Base-by-base conservation (phyloP, 106 monocot species). In the Dendrobium nobile region DNA sequence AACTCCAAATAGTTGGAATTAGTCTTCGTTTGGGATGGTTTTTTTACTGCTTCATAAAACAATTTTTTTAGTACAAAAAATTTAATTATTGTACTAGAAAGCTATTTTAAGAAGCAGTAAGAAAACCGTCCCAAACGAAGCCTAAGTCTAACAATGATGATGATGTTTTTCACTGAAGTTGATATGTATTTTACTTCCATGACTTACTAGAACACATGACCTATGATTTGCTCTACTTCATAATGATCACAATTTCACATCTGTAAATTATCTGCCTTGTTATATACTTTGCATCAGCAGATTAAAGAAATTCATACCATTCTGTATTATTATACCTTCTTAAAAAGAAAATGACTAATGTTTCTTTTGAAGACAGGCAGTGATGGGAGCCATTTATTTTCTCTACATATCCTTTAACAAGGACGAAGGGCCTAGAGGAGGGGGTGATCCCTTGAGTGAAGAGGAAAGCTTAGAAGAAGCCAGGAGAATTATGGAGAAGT, bases 401-500 rank as follows among this genome's bases (percentile, higher is more conserved):
- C 22, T 77, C n/a, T 95, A 84, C 80, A 79, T 94, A 19, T 82
- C 92, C 28, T 79, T 95, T 24, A 95, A 98, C 83, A 80, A 85
- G 0, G 90, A 91, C 17, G 94, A 90, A 59, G 84, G 80, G 22
- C 78, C 91, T 9, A 85, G 82, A 2, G 79, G 77, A 4, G 80
- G 75, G n/a, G 54, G 47, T 24, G 78, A 4, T 17, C 80, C 87
- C 44, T 81, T 87, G 11, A 82, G 82, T 65, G 97, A 92, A 73
- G 92, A 98, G 2, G 91, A 93, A 80, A 78, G 88, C 26, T 79
- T 92, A 28, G 92, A 95, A 88, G 98, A 98, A 86, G 98, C 92
- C 24, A 81, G 94, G 78, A 81, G 92, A 54, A 98, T 98, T 81
- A 98, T 98, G 98, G 92, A 98, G 75, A 98, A 98, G 81, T 98